Base-by-base conservation (phyloP, 495 filamentous ascomycete species). In the Xanthoparmelia taractica region DNA sequence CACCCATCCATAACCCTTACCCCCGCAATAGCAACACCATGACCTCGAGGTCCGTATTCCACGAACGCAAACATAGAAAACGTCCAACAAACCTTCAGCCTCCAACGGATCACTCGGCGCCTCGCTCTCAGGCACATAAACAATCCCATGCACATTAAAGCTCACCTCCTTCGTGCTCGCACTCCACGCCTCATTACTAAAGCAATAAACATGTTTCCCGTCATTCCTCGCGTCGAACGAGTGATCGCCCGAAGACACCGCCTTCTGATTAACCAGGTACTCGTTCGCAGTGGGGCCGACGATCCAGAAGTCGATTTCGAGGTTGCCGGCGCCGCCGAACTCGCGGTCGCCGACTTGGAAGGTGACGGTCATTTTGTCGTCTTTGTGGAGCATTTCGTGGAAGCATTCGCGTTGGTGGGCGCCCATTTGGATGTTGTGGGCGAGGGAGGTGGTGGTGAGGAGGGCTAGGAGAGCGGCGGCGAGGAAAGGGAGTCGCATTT, bases 271-370 rank as follows among this genome's bases (percentile, higher is more conserved):
- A 70, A 87, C 82, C 65, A 92, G 82, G 80, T 91, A 86, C 65
- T 82, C 81, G 69, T 82, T 81, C 58, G 76, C n/a, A n/a, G n/a
- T 68, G 23, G 94, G 94, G 71, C 92, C 89, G 75, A 91, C 84
- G 74, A 98, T 94, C 94, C 92, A 98, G 75, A 97, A 97, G 75
- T 97, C 94, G 73, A 97, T 84, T 68, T 97, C 94, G 23, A 98
- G 79, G 71, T 97, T 97, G 17, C 94, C 93, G 47, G 91, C 92
- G 20, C 89, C 87, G 36, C 93, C 94, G 74, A 97, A 97, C 70
- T 98, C 94, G 61, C 95, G 77, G 73, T 98, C 94, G 67, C 95
- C 94, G 63, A 97, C 92, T 79, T 97, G 94, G 80, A 96, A 98
- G 20, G 92, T 94, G 37, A 98, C 93, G 13, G 92, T 97, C 94